phyloP scores from a whole-genome alignment of 495 filamentous ascomycete genomes.

The Sordaria brevicollis region DNA sequence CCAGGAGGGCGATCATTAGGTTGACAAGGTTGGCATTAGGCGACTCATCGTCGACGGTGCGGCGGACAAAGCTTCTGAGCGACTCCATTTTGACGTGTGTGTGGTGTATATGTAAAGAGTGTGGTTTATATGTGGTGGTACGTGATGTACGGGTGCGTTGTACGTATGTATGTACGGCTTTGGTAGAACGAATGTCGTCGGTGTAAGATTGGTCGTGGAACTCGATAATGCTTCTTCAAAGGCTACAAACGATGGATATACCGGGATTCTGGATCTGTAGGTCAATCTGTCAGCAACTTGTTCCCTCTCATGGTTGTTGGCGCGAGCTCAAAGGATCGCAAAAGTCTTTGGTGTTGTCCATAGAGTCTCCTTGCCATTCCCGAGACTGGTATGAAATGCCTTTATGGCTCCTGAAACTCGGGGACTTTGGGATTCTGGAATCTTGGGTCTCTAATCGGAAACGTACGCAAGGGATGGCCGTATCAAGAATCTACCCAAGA shows the following conservation, averaged over 20 bases:
- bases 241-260: not conserved
- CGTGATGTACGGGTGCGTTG: not conserved
- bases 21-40: constrained; percentile 46
- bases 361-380: not conserved
- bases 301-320: not conserved
- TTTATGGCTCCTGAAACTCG: not conserved
- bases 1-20: constrained; percentile 69
- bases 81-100: constrained; percentile 34
- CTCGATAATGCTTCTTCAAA: not conserved
- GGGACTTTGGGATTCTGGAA: not conserved
- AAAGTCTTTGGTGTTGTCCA: not conserved
- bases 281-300: not conserved
- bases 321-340: not conserved
- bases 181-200: not conserved
- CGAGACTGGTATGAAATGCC: not conserved
- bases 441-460: not conserved
- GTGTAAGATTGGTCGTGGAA: not conserved
- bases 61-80: constrained; percentile 38
- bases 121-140: not conserved
- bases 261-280: not conserved
- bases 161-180: not conserved
- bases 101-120: not conserved
- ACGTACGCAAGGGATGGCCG: constrained; percentile 23
- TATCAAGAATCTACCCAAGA: not conserved
- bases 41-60: constrained; percentile 36